These are phyloP conservation scores for Dryas octopetala DNA, from an alignment of 306 rosid species.

Conservation along the genomic window DNA sequence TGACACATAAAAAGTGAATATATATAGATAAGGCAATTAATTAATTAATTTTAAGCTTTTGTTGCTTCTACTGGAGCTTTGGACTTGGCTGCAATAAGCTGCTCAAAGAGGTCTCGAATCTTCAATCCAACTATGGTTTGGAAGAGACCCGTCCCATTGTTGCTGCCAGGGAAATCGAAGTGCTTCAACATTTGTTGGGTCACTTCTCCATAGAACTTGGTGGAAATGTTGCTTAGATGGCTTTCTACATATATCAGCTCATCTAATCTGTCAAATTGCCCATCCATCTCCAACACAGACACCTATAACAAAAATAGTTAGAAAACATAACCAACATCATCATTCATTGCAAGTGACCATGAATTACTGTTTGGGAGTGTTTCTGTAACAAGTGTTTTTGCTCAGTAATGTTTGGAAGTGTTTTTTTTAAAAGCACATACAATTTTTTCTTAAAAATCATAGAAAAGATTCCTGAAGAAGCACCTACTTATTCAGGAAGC, in stretches of 20 bases:
- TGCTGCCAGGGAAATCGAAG: slow-evolving; percentile 94
- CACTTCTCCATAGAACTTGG: slow-evolving; percentile 95
- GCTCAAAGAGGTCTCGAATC: slow-evolving; percentile 88
- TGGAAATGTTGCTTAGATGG: slow-evolving; percentile 87
- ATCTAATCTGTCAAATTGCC: slow-evolving; percentile 97
- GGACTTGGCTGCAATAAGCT: slow-evolving; percentile 59
- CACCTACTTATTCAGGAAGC: too few species aligned
- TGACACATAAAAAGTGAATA: neutral
- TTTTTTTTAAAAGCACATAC: too few species aligned
- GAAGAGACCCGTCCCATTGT: slow-evolving; percentile 96
- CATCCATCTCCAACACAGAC: slow-evolving; percentile 95
- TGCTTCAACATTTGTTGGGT: slow-evolving; percentile 99
- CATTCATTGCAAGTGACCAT: too few species aligned
- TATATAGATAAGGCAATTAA: neutral
- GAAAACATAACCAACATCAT: neutral
- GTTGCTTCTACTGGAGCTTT: slow-evolving; percentile 56
- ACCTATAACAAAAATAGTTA: slow-evolving; percentile 43
- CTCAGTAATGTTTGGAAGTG: too few species aligned
- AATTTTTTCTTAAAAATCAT: too few species aligned
- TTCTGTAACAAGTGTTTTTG: too few species aligned
- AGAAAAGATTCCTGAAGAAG: too few species aligned
- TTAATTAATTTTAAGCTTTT: slow-evolving; percentile 42
- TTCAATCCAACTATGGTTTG: slow-evolving; percentile 93
- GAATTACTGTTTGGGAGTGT: too few species aligned
- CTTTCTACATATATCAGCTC: slow-evolving; percentile 96